Base-by-base conservation (phyloP, 306 rosid species). In the Fragaria nilgerrensis region DNA sequence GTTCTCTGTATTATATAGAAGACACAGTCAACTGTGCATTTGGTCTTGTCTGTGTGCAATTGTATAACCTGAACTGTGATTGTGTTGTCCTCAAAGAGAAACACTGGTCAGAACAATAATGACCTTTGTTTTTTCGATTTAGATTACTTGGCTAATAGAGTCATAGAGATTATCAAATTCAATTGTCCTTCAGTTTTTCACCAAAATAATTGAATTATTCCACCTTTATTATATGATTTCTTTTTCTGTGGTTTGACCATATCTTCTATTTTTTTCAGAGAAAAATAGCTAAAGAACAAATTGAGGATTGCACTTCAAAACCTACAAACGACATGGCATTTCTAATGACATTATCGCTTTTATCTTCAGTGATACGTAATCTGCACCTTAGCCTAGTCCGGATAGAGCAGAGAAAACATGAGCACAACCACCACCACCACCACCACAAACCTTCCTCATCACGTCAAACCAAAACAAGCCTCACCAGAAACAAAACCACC, bases 371-470 rank as follows among this genome's bases (percentile, higher is more conserved):
- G 67, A 61, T 61, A 61, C 9, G 64, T 12, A 50, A 11, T 50
- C 64, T 13, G 47, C 59, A 22, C 47, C 49, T 16, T 52, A 48
- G 55, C 32, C n/a, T 39, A 58, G 14, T 58, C 2, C 17, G 55
- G 52, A 49, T 63, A 20, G 49, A 59, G 19, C 55, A 49, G 22
- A 75, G 79, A 23, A 32, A 83, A 80, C 78, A 89, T 87, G 89
- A 83, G 73, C 84, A 61, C 75, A 68, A 72, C 81, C 44, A 61
- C 29, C 4, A 65, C 73, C 14, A 76, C 78, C 79, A 84, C 81
- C 68, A 45, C 82, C 72, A 29, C 87, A 76, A 87, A 73, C 52
- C 75, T 79, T 32, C 85, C 85, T 76, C 69, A 82, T 55, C 66
- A 67, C 39, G 32, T 76, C 72, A 78, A 69, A 50, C 81, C 76